These are phyloP conservation scores for Acer campestre DNA, from an alignment of 345 rosid genomes.

Conservation along the genomic window DNA sequence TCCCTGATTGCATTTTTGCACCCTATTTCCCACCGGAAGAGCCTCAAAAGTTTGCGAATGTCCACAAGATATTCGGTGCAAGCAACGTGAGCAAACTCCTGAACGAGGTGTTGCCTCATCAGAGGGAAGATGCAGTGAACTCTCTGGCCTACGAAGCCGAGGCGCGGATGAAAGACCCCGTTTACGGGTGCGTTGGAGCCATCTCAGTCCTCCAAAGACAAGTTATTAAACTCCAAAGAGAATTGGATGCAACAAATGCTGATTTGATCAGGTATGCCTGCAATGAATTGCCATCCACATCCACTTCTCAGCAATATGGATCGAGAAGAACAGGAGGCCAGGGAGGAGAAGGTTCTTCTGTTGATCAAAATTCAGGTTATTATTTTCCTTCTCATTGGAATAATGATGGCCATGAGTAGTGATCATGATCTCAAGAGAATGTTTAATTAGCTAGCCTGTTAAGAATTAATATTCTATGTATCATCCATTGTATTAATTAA, in stretches of 20 bases:
- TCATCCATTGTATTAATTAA: not conserved
- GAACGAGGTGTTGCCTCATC: constrained; percentile 57
- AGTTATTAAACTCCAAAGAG: constrained; percentile 54
- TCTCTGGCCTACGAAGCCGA: constrained; percentile 70
- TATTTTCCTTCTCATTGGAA: constrained; percentile 36
- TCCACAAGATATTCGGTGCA: constrained; percentile 66
- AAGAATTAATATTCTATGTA: constrained; percentile 3
- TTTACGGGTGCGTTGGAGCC: constrained; percentile 65
- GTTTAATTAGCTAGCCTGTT: constrained; percentile 12
- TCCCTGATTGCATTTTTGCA: constrained; percentile 56
- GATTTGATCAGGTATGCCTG: constrained; percentile 43
- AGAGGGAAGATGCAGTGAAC: constrained; percentile 62
- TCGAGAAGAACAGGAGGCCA: constrained; percentile 23
- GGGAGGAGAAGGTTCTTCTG: constrained; percentile 24
- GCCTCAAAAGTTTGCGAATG: constrained; percentile 64
- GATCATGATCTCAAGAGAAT: constrained; percentile 10
- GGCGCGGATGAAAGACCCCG: constrained; percentile 61
- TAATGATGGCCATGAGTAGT: constrained; percentile 20
- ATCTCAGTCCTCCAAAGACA: constrained; percentile 62
- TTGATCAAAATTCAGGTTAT: constrained; percentile 23
- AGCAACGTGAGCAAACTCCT: constrained; percentile 65
- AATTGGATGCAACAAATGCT: constrained; percentile 54
- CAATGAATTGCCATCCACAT: constrained; percentile 21
- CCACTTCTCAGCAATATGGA: constrained; percentile 17
- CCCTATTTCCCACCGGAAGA: constrained; percentile 73